Evolutionary conservation across 371 early-diverging fungal genomes (phyloP), one percentile per base, ranked within the genome.

Genomic region (Basidiobolus meristosporus): DNA sequence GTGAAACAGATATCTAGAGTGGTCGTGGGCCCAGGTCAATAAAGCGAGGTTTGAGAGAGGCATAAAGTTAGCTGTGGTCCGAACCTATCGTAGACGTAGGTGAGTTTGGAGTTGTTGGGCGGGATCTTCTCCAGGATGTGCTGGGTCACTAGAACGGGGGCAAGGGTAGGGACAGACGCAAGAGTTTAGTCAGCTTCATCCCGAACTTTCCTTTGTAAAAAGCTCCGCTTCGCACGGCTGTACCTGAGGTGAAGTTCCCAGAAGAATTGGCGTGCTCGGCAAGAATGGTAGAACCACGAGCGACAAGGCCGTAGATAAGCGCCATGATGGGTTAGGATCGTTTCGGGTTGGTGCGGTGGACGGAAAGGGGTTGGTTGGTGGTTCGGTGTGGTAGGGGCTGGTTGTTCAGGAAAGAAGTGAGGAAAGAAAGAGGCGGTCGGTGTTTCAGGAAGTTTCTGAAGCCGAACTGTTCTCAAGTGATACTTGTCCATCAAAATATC

Each of bases 91-190:
- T 85, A 87, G 30, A 82, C 85, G 51, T 85, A 90, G 7, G 89
- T 84, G 38, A 90, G 60, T 50, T 86, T 87, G 22, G 83, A 82
- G 59, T 89, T 78, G 48, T 73, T 82, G 23, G 79, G 76, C 12
- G 90, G 87, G 33, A 91, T 84, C 59, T 86, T 85, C 48, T 79
- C 83, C 23, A 90, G 69, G 45, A 91, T 87, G 33, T 78, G 80
- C 51, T 85, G 82, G 15, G 82, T 82, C 31, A 88, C 82, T 63
- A 54, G 40, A 44, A 23, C 4, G 12, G 5, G 18, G 5, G 4
- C 12, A 34, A 34, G 5, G 34, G 18, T 16, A 10, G 14, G 18
- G 34, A 14, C 12, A 30, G 7, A 30, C 7, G 31, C n/a, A 31
- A 9, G 9, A 31, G 31, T 31, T n/a, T 10, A 31, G 31, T n/a